Evolutionary conservation across 768 basidiomycete species (phyloP).

Genomic region (Suillus placidus): DNA sequence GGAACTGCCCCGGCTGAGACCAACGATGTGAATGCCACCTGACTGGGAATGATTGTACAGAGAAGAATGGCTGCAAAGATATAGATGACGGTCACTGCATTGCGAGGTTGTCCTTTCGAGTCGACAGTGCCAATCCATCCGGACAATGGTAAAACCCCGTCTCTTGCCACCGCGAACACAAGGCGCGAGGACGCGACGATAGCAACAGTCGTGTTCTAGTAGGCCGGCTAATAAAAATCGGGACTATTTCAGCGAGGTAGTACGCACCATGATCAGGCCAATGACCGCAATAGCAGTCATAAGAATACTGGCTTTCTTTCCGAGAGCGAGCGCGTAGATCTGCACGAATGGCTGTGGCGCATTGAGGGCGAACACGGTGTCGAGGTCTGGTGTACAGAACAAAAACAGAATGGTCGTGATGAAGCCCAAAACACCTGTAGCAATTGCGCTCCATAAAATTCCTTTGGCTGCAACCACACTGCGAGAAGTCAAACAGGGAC

Average conservation of each 20-base stretch:
- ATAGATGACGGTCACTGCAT: conserved; percentile 88
- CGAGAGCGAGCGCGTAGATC: conserved; percentile 82
- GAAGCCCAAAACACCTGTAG: conserved; percentile 82
- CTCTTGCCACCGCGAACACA: conserved; percentile 92
- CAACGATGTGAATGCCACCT: conserved; percentile 90
- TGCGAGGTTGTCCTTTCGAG: conserved; percentile 68
- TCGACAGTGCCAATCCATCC: conserved; percentile 82
- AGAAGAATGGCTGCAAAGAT: conserved; percentile 73
- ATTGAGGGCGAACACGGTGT: conserved; percentile 70
- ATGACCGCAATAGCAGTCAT: conserved; percentile 86
- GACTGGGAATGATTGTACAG: conserved; percentile 88
- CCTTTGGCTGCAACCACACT: conserved; percentile 83
- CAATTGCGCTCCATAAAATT: conserved; percentile 74
- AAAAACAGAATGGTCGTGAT: conserved; percentile 78
- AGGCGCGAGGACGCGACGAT: conserved; percentile 89
- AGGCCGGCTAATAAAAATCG: conserved; percentile 1
- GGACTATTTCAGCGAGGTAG: neutral
- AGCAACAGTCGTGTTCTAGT: conserved; percentile 81
- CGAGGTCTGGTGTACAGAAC: conserved; percentile 81
- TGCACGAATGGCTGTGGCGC: conserved; percentile 94
- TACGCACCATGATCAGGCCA: conserved; percentile 79
- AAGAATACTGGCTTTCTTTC: conserved; percentile 76
- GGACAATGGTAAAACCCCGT: conserved; percentile 86
- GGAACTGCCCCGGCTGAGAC: conserved; percentile 86
- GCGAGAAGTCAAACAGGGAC: neutral